Conservation (phyloP, 2,329 filamentous ascomycete species). For the Sarocladium strictum region DNA sequence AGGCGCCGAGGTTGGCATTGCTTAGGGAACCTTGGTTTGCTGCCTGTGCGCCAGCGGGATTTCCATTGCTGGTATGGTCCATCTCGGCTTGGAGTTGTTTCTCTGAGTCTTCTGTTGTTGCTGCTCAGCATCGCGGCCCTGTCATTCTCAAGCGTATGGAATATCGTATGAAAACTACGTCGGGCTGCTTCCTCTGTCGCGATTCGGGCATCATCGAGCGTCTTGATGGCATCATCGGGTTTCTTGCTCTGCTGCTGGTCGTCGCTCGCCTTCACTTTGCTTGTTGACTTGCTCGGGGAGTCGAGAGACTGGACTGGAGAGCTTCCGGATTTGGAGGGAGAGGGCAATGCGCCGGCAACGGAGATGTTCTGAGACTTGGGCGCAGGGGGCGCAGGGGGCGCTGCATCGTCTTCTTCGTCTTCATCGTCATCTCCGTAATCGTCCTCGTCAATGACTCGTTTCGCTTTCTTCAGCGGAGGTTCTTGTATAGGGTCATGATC, state of each 20-base stretch:
- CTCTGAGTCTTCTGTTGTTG: conserved; percentile 91
- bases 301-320: conserved; percentile 57
- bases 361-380: conserved; percentile 45
- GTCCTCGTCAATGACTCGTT: conserved; percentile 74
- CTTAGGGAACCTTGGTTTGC: conserved; percentile 83
- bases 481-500: conserved; percentile 54
- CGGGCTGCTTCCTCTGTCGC: conserved; percentile 86
- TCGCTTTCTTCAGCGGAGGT: conserved; percentile 66
- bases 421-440: conserved; percentile 84
- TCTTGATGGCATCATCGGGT: conserved; percentile 84
- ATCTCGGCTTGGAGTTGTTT: conserved; percentile 95
- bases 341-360: conserved; percentile 52
- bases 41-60: conserved; percentile 42
- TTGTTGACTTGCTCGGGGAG: conserved; percentile 52
- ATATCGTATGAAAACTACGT: conserved; percentile 85
- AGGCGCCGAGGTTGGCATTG: conserved; percentile 90
- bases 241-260: conserved; percentile 51
- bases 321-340: conserved; percentile 65
- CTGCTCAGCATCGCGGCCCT: conserved; percentile 96
- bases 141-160: conserved; percentile 94
- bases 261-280: conserved; percentile 48
- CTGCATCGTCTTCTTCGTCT: conserved; percentile 61
- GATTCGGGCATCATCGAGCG: conserved; percentile 85
- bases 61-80: conserved; percentile 56
- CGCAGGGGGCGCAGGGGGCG: conserved; percentile 43